These are phyloP conservation scores for Odontarrhena argentea DNA, from an alignment of 345 rosid genomes.

Conservation along the genomic window DNA sequence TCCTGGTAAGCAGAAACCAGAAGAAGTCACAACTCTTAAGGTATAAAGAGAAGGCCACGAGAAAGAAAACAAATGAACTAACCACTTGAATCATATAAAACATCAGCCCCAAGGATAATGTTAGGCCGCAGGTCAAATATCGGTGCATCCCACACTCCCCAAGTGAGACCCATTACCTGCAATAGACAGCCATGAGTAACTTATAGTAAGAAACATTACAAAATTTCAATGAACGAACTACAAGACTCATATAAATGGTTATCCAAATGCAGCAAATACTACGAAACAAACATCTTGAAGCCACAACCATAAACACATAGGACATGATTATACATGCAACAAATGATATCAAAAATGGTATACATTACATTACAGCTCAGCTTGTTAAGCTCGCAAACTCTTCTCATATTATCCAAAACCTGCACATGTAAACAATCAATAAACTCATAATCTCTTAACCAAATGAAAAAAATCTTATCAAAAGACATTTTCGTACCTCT, in stretches of 20 bases:
- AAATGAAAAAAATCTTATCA: not conserved
- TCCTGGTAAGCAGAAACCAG: not conserved
- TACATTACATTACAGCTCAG: slow-evolving; percentile 60
- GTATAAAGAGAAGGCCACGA: not conserved
- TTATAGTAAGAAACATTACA: slow-evolving; percentile 3
- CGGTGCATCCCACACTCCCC: slow-evolving; percentile 85
- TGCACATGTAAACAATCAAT: slow-evolving; percentile 32
- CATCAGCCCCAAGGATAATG: slow-evolving; percentile 88
- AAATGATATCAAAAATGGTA: not conserved
- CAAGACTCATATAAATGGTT: not conserved
- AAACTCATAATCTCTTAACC: slow-evolving; percentile 13
- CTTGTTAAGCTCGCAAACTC: slow-evolving; percentile 60
- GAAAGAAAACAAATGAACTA: slow-evolving; percentile 25
- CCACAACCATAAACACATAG: not conserved
- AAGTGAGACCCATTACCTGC: slow-evolving; percentile 72
- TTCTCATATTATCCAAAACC: slow-evolving; percentile 83
- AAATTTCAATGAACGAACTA: not conserved
- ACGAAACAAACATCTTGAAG: not conserved
- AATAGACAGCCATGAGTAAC: slow-evolving; percentile 24
- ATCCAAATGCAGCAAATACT: not conserved
- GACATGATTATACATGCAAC: not conserved
- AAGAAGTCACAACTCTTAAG: slow-evolving; percentile 7
- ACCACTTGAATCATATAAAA: slow-evolving; percentile 80
- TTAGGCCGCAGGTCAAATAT: slow-evolving; percentile 60
- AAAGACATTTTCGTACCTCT: slow-evolving; percentile 49